Base-by-base conservation (phyloP, 2,329 filamentous ascomycete genomes). In the Amauroascus niger region DNA sequence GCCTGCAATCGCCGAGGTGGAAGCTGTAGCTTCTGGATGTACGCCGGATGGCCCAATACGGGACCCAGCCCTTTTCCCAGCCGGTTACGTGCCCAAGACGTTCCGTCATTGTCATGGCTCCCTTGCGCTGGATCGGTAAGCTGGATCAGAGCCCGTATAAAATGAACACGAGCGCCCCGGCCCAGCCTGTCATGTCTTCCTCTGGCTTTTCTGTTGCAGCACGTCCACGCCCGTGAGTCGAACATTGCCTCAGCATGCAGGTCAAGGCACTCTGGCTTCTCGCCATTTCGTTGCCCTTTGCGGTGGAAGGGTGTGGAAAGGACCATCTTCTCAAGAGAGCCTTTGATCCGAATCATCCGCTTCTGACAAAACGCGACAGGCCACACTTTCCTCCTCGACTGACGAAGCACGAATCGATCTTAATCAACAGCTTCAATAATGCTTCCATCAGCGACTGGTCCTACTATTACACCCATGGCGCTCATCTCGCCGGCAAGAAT, bases 401-500 rank as follows among this genome's bases (percentile, higher is more conserved):
- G 46, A 61, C 61, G 13, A 54, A 61, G 18, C 52, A 65, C 16
- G 65, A 67, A 51, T 55, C 60, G 20, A 60, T 65, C 13, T 46
- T 67, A 32, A 26, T 63, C 32, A 62, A 58, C 32, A 63, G 63
- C 14, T 62, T 67, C 50, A 60, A 63, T 40, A 61, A 55, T 43
- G 54, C 58, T 6, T 60, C 61, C 11, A 56, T 67, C 16, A 61
- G 61, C 24, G 58, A 59, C 14, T 68, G 63, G 64, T 58, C 55
- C 8, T 63, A 62, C 32, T 67, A 66, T 50, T 66, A 64, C 45
- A 63, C 64, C 13, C 61, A 64, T 61, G 64, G 65, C 39, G 53
- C 62, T 8, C 65, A 67, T 56, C 22, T 68, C 9, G 65, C 65
- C 6, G 65, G 65, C 7, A 61, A 61, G 4, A 65, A 67, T 49